Base-by-base conservation (phyloP, 2,329 filamentous ascomycete genomes). In the Sclerotinia nivalis region DNA sequence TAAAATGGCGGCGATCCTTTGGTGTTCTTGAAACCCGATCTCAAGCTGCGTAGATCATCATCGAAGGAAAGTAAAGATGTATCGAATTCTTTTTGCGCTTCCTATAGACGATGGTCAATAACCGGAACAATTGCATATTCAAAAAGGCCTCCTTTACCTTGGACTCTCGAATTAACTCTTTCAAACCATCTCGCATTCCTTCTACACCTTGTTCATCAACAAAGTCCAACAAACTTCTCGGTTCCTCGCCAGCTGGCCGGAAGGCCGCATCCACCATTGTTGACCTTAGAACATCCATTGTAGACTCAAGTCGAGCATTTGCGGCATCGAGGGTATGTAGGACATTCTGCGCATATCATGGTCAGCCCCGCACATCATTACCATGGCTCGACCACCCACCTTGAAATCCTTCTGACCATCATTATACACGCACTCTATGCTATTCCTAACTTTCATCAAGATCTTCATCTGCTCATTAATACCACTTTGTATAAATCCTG, bases 121-220 rank as follows among this genome's bases (percentile, higher is more conserved):
- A 40, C 28, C 8, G 13, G n/a, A 40, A 28, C n/a, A 10, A 25
- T 50, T 6, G 15, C 18, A 47, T 31, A 13, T 13, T 43, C 10
- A 3, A 9, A 22, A 43, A 20, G 9, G 7, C 15, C 4, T n/a
- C 20, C 28, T 25, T 25, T 75, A 89, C 88, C 82, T 91, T 90
- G 69, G 92, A 84, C 71, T 90, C 87, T 73, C 88, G 87, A 71
- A 95, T 91, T 76, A 89, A 90, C 69, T 85, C 85, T 76, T 92
- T 91, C 74, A 94, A 83, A 7, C 87, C 86, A 71, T 89, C 84
- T 54, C 88, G 84, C 80, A 93, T 86, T 18, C 82, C 83, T 70
- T 90, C 84, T 8, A 94, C 91, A 73, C 86, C 87, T 15, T 86
- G 83, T 77, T 91, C 91, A 75, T 94, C 91, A 60, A 94, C 88